Evolutionary conservation across 2,329 filamentous ascomycete genomes (phyloP).

Genomic region (Xylaria sp.): DNA sequence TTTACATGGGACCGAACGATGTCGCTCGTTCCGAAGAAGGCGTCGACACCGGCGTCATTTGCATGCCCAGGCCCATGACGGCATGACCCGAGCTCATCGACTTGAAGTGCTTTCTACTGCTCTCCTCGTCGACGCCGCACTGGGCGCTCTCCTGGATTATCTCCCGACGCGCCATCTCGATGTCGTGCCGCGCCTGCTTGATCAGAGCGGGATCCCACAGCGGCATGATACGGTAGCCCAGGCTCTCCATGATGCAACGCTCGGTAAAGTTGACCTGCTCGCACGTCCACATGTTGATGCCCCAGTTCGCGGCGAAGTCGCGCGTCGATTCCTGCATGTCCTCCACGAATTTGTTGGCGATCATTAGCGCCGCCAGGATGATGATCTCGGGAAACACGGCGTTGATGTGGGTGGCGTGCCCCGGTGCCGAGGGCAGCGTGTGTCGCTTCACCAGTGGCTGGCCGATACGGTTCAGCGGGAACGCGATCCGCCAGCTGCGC

Average conservation of each 20-base stretch:
- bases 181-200: constrained; percentile 55
- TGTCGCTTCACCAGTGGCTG: constrained; percentile 34
- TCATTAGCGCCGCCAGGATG: constrained; percentile 55
- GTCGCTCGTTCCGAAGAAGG: constrained; percentile 25
- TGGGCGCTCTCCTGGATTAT: constrained; percentile 25
- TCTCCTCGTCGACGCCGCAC: constrained; percentile 11
- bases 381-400: constrained; percentile 58
- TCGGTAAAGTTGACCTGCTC: constrained; percentile 61
- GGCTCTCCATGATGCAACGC: constrained; percentile 57
- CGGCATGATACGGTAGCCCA: constrained; percentile 58
- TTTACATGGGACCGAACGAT: constrained; percentile 20
- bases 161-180: constrained; percentile 52
- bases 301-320: constrained; percentile 52
- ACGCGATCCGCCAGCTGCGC: constrained; percentile 55
- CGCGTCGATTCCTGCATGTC: constrained; percentile 51
- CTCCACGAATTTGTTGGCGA: constrained; percentile 61
- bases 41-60: constrained; percentile 40
- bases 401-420: constrained; percentile 49
- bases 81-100: constrained; percentile 38
- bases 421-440: constrained; percentile 39
- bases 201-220: constrained; percentile 53
- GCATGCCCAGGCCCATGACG: constrained; percentile 36
- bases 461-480: constrained; percentile 40
- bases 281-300: constrained; percentile 50
- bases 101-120: constrained; percentile 31